Conservation (phyloP, 2,329 filamentous ascomycete species). For the Stagonosporopsis chrysanthemi region DNA sequence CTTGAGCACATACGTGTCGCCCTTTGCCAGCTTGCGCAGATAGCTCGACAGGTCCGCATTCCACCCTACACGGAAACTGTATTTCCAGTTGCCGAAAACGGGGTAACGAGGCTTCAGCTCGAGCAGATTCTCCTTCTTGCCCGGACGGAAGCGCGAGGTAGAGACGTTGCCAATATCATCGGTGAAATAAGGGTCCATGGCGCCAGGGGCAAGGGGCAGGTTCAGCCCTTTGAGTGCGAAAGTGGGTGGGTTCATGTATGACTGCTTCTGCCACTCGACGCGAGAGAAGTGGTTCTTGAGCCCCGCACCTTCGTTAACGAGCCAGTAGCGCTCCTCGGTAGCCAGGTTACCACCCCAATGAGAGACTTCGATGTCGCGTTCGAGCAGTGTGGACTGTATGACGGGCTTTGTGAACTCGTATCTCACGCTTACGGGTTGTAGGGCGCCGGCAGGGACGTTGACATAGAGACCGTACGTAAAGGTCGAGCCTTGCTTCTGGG, state of each 20-base stretch:
- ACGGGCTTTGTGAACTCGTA: slow-evolving; percentile 97
- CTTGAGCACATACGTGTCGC: slow-evolving; percentile 81
- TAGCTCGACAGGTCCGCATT: slow-evolving; percentile 83
- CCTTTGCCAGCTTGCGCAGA: slow-evolving; percentile 68
- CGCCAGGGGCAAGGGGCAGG: slow-evolving; percentile 80
- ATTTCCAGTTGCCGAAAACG: slow-evolving; percentile 98
- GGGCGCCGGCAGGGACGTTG: slow-evolving; percentile 78
- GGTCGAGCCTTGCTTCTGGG: slow-evolving; percentile 82
- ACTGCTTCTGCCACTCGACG: slow-evolving; percentile 56
- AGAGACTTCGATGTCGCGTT: slow-evolving; percentile 92
- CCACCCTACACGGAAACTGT: slow-evolving; percentile 96
- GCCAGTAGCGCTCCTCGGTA: slow-evolving; percentile 90
- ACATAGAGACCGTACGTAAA: slow-evolving; percentile 91
- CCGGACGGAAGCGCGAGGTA: slow-evolving; percentile 84
- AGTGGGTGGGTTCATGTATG: slow-evolving; percentile 77
- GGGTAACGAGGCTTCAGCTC: slow-evolving; percentile 95
- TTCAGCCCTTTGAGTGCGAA: slow-evolving; percentile 82
- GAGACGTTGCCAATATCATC: slow-evolving; percentile 98
- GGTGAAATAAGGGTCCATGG: slow-evolving; percentile 88
- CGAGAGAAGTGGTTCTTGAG: slow-evolving; percentile 61
- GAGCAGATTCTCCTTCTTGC: slow-evolving; percentile 78
- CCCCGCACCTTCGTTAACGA: slow-evolving; percentile 85
- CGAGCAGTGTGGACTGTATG: slow-evolving; percentile 77
- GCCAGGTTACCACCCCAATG: slow-evolving; percentile 98
- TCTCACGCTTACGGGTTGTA: slow-evolving; percentile 76